Evolutionary conservation across 305 asterid genomes (phyloP).

Genomic region (Plantago lanceolata): DNA sequence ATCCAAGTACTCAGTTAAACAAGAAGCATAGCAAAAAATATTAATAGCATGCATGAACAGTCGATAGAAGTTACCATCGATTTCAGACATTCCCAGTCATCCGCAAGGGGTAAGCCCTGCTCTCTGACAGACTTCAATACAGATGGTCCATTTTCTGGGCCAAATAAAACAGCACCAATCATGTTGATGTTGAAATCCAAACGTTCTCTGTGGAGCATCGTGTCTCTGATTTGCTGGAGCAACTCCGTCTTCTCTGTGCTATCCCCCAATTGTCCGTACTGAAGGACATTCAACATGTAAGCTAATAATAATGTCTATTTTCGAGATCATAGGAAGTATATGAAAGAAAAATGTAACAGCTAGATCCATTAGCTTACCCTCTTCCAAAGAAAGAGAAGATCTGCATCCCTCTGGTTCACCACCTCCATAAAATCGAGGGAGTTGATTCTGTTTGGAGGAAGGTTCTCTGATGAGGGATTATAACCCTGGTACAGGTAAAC

Average conservation of each 20-base stretch:
- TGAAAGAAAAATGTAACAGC: not conserved
- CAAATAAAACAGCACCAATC: conserved; percentile 57
- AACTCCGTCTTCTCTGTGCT: conserved; percentile 32
- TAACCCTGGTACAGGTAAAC: conserved; percentile 70
- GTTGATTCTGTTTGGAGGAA: conserved; percentile 45
- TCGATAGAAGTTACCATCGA: conserved; percentile 42
- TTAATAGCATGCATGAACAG: not conserved
- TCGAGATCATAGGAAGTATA: not conserved
- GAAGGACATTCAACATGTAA: not conserved
- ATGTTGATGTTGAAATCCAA: conserved; percentile 53
- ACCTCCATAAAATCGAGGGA: conserved; percentile 35
- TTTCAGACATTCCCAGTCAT: conserved; percentile 88
- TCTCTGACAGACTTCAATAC: conserved; percentile 38
- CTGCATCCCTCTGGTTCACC: conserved; percentile 81
- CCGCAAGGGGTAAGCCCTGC: conserved; percentile 54
- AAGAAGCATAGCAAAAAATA: no score
- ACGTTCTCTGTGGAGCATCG: conserved; percentile 48
- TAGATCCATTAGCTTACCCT: conserved; percentile 38
- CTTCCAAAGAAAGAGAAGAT: conserved; percentile 62
- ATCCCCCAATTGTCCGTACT: conserved; percentile 50
- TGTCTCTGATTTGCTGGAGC: conserved; percentile 48
- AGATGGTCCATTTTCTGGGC: conserved; percentile 43
- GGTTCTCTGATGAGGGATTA: conserved; percentile 59
- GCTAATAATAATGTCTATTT: no score
- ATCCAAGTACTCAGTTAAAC: not conserved